These are phyloP conservation scores for Cercospora canescens DNA, from an alignment of 2,329 filamentous ascomycete genomes.

Conservation along the genomic window DNA sequence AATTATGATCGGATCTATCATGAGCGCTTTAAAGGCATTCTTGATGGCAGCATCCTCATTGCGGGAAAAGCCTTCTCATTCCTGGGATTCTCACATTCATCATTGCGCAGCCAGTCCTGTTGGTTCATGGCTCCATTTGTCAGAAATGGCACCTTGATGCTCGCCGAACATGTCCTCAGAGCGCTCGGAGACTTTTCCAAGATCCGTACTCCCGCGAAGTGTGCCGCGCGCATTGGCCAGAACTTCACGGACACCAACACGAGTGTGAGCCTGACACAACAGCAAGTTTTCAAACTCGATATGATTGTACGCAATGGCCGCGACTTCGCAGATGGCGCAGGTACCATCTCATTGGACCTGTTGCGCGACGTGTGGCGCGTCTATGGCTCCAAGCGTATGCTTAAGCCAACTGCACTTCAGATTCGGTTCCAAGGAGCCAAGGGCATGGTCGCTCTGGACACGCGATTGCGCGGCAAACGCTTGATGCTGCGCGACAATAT, in stretches of 20 bases:
- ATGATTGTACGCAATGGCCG: slow-evolving; percentile 59
- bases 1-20: slow-evolving; percentile 56
- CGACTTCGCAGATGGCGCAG: slow-evolving; percentile 78
- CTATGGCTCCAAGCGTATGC: slow-evolving; percentile 49
- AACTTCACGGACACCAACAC: slow-evolving; percentile 75
- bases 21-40: slow-evolving; percentile 60
- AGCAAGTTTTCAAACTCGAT: slow-evolving; percentile 40
- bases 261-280: slow-evolving; percentile 53
- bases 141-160: slow-evolving; percentile 31
- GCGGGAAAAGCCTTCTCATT: slow-evolving; percentile 65
- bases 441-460: slow-evolving; percentile 74
- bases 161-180: slow-evolving; percentile 44
- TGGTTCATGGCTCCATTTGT: slow-evolving; percentile 63
- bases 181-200: slow-evolving; percentile 51
- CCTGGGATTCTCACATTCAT: slow-evolving; percentile 78
- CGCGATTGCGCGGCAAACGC: slow-evolving; percentile 55
- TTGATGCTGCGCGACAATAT: slow-evolving; percentile 72
- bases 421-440: slow-evolving; percentile 74
- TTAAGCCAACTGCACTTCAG: slow-evolving; percentile 67
- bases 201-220: slow-evolving; percentile 58
- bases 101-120: slow-evolving; percentile 67
- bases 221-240: slow-evolving; percentile 60
- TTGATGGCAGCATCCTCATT: slow-evolving; percentile 62
- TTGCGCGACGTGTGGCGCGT: slow-evolving; percentile 60
- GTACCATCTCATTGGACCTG: slow-evolving; percentile 66